Evolutionary conservation across 352 stramenopile species (phyloP).

Genomic region (Phytopythium helicoides): DNA sequence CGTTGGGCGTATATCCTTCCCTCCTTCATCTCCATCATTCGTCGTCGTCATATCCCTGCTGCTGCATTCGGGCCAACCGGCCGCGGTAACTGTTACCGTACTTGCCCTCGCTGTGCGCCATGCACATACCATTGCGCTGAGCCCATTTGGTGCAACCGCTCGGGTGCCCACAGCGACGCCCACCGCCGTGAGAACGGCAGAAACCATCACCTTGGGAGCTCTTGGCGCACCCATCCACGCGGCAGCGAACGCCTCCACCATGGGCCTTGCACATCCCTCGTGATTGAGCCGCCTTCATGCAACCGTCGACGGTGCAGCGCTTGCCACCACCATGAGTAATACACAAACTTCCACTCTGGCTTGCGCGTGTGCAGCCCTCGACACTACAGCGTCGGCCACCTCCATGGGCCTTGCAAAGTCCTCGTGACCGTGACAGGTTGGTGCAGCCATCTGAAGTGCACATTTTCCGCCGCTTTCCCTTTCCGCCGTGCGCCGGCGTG

Average conservation of each 20-base stretch:
- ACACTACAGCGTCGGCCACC: slow-evolving; percentile 75
- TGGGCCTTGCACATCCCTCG: slow-evolving; percentile 86
- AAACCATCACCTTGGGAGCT: slow-evolving; percentile 84
- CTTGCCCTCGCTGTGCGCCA: slow-evolving; percentile 79
- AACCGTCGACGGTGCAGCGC: slow-evolving; percentile 78
- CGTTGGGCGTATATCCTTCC: not conserved
- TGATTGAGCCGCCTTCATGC: slow-evolving; percentile 73
- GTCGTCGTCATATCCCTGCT: not conserved
- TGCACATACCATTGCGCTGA: slow-evolving; percentile 84
- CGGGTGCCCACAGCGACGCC: slow-evolving; percentile 65
- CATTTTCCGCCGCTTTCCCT: slow-evolving; percentile 78
- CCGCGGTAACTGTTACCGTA: slow-evolving; percentile 84
- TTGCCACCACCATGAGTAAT: slow-evolving; percentile 85
- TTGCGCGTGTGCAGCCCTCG: slow-evolving; percentile 72
- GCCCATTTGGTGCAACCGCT: slow-evolving; percentile 79
- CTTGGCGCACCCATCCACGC: slow-evolving; percentile 79
- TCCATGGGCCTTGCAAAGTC: slow-evolving; percentile 77
- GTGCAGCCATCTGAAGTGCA: slow-evolving; percentile 74
- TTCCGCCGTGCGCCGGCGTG: slow-evolving; percentile 14
- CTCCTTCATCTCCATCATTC: not conserved
- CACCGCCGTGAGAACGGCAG: slow-evolving; percentile 74
- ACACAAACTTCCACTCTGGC: slow-evolving; percentile 77
- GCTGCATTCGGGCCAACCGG: slow-evolving; percentile 39
- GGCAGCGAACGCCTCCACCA: slow-evolving; percentile 76
- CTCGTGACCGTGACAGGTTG: slow-evolving; percentile 74